Conservation (phyloP, 495 filamentous ascomycete genomes). For the Aspergillus nanangensis region DNA sequence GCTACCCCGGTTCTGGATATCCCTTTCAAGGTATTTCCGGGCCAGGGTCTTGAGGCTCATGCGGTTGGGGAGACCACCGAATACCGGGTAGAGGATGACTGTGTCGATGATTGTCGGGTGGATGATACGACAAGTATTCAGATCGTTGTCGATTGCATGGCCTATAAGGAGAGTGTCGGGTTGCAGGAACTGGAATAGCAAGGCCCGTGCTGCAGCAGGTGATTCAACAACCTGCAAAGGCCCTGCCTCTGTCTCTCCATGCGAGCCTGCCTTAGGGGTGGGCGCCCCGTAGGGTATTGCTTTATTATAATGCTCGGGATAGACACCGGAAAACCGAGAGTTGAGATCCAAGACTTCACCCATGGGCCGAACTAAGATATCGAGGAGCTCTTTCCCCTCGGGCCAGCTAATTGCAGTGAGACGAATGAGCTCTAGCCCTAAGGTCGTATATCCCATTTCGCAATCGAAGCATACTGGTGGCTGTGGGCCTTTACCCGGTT, state of each 20-base stretch:
- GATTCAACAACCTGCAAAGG: conserved; percentile 65
- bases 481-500: conserved; percentile 34
- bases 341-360: conserved; percentile 89
- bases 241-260: conserved; percentile 14
- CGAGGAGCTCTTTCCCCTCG: conserved; percentile 63
- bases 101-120: conserved; percentile 87
- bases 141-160: conserved; percentile 92
- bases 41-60: conserved; percentile 68
- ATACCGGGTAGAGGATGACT: conserved; percentile 76
- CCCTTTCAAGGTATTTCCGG: conserved; percentile 56
- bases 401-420: conserved; percentile 88
- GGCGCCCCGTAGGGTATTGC: conserved; percentile 55
- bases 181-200: conserved; percentile 67
- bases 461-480: conserved; percentile 80
- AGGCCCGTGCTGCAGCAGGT: conserved; percentile 62
- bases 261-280: conserved; percentile 8
- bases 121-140: conserved; percentile 76
- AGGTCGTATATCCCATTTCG: conserved; percentile 92
- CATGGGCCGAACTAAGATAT: conserved; percentile 79
- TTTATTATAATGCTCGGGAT: conserved; percentile 63
- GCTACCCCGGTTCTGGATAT: conserved; percentile 72
- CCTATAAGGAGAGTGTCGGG: conserved; percentile 80
- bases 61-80: conserved; percentile 67
- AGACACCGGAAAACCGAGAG: conserved; percentile 82
- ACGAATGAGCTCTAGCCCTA: conserved; percentile 83